Evolutionary conservation across 2,329 filamentous ascomycete species (phyloP).

Genomic region (Botrytis paeoniae): DNA sequence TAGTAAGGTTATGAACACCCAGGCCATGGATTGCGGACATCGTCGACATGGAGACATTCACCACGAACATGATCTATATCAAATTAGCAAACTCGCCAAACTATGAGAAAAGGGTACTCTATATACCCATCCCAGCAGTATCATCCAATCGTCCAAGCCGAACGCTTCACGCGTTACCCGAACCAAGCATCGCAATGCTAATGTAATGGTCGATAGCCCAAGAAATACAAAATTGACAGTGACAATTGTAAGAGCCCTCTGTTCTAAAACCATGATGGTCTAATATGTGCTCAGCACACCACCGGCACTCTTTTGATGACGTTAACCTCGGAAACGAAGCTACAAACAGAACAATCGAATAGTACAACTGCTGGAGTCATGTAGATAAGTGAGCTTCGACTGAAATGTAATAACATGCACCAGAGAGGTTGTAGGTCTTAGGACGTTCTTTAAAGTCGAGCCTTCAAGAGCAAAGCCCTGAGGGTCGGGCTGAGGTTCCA

Average conservation of each 20-base stretch:
- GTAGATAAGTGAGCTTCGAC: not conserved
- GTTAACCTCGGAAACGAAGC: not conserved
- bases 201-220: not conserved
- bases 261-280: not conserved
- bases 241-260: constrained; percentile 5
- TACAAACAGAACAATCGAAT: not conserved
- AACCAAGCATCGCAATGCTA: constrained; percentile 1
- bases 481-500: not conserved
- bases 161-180: not conserved
- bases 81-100: not conserved
- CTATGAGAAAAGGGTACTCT: not conserved
- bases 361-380: not conserved
- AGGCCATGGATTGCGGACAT: constrained; percentile 1
- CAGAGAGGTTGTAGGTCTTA: not conserved
- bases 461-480: not conserved
- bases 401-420: not conserved
- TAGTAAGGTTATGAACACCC: constrained; percentile 7
- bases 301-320: not conserved
- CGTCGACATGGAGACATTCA: constrained; percentile 11
- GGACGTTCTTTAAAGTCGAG: not conserved
- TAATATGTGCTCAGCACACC: not conserved
- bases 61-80: not conserved
- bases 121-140: constrained; percentile 9
- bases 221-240: constrained; percentile 16
- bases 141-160: constrained; percentile 13